A percentile compares a stretch with the other conserved stretches of the same genome.
phyloP scores from a whole-genome alignment of 108 stramenopile species.

The Nitzschia inconspicua region DNA sequence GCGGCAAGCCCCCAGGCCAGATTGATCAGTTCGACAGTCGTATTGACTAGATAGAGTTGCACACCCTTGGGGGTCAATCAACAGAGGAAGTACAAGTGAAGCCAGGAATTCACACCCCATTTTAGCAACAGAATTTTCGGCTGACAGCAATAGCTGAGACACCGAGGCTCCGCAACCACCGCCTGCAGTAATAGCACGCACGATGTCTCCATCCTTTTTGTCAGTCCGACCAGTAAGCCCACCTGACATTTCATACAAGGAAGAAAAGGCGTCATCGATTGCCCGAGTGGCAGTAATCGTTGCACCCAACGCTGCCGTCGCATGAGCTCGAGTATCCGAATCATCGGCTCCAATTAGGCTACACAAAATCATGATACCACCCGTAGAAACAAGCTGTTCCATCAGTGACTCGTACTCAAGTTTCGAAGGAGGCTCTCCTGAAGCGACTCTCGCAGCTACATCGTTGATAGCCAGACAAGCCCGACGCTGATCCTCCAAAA shows the following conservation, averaged over 20 bases:
- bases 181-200: constrained; percentile 64
- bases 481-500: constrained; percentile 72
- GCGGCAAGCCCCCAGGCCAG: constrained; percentile 52
- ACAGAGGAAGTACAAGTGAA: constrained; percentile 58
- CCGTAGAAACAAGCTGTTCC: constrained; percentile 54
- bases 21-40: constrained; percentile 32
- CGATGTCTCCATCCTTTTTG: constrained; percentile 59
- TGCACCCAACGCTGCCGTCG: constrained; percentile 63
- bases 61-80: constrained; percentile 47
- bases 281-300: constrained; percentile 59
- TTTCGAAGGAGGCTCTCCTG: constrained; percentile 19
- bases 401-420: constrained; percentile 64
- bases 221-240: constrained; percentile 29
- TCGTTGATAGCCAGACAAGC: constrained; percentile 52
- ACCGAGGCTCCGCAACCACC: constrained; percentile 69
- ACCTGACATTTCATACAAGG: constrained; percentile 44
- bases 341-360: constrained; percentile 69
- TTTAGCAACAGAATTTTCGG: constrained; percentile 68
- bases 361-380: constrained; percentile 79
- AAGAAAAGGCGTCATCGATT: constrained; percentile 37
- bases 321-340: constrained; percentile 75
- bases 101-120: constrained; percentile 70
- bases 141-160: constrained; percentile 65
- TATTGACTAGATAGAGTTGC: constrained; percentile 28
- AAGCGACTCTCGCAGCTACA: constrained; percentile 37